Percentiles rank a stretch among this genome's conserved stretches.
phyloP scores from a whole-genome alignment of 257 asterid genomes.

The Thymus quinquecostatus region DNA sequence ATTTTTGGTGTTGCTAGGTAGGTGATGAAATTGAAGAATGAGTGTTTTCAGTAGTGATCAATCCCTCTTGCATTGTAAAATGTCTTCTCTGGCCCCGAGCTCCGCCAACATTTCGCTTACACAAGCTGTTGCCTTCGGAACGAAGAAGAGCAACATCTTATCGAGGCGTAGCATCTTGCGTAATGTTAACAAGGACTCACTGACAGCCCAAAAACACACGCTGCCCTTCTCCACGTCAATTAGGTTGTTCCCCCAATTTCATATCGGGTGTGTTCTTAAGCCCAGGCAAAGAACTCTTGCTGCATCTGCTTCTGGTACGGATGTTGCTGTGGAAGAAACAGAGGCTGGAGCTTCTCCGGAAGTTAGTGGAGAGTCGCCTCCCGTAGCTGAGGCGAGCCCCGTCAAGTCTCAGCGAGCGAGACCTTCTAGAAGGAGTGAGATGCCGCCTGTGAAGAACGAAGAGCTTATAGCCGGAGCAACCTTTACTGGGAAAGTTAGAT shows the following conservation, averaged over 20 bases:
- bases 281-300: slow-evolving; percentile 46
- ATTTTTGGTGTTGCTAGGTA: slow-evolving; percentile 19
- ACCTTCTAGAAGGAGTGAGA: slow-evolving; percentile 75
- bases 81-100: slow-evolving; percentile 64
- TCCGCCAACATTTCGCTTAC: slow-evolving; percentile 50
- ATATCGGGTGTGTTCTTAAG: slow-evolving; percentile 44
- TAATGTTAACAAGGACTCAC: slow-evolving; percentile 47
- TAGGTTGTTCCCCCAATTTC: slow-evolving; percentile 79
- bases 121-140: slow-evolving; percentile 44
- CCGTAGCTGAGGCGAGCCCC: slow-evolving; percentile 42
- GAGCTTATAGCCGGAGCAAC: slow-evolving; percentile 81
- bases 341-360: slow-evolving; percentile 47
- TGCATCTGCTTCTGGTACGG: slow-evolving; percentile 65
- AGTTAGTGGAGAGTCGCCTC: slow-evolving; percentile 1
- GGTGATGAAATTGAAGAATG: slow-evolving; percentile 50
- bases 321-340: slow-evolving; percentile 76
- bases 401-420: slow-evolving; percentile 57
- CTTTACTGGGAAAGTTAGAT: slow-evolving; percentile 85
- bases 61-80: slow-evolving; percentile 36
- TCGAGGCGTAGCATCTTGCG: slow-evolving; percentile 52
- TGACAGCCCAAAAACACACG: slow-evolving; percentile 51
- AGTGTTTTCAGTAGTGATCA: slow-evolving; percentile 34
- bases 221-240: slow-evolving; percentile 76
- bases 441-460: slow-evolving; percentile 88
- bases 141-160: slow-evolving; percentile 45